Conservation (phyloP, 2,329 filamentous ascomycete species). For the Anthostomella pinea region DNA sequence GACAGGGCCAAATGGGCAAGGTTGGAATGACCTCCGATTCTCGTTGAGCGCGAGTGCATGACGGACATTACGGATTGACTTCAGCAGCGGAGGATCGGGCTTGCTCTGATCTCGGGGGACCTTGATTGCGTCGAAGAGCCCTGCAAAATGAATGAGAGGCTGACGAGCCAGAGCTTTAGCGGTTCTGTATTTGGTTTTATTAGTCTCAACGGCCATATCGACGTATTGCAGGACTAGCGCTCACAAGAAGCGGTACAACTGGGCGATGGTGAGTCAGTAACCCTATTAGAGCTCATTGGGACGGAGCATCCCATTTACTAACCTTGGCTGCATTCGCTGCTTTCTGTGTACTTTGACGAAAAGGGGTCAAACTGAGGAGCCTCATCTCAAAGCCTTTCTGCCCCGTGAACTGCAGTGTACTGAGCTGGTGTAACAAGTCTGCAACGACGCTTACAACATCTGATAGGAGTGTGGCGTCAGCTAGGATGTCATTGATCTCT, state of each 20-base stretch:
- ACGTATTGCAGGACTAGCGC: conserved; percentile 1
- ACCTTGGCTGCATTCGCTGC: conserved; percentile 13
- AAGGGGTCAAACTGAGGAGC: conserved; percentile 12
- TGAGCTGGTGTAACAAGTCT: conserved; percentile 34
- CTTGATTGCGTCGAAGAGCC: conserved; percentile 37
- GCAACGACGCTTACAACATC: conserved; percentile 37
- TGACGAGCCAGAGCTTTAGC: conserved; percentile 17
- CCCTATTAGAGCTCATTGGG: too few relatives aligned
- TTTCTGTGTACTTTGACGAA: conserved; percentile 12
- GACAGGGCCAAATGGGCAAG: conserved; percentile 25
- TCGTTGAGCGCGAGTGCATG: conserved; percentile 40
- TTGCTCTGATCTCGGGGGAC: conserved; percentile 24
- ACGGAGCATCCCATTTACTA: too few relatives aligned
- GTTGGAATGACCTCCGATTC: conserved; percentile 25
- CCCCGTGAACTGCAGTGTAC: conserved; percentile 12
- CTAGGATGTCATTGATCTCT: neutral
- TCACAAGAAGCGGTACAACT: conserved; percentile 19
- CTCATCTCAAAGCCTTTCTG: conserved; percentile 13
- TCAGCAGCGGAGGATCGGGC: conserved; percentile 29
- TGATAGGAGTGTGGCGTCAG: conserved; percentile 8
- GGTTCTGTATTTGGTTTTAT: too few relatives aligned
- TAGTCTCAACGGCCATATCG: too few relatives aligned
- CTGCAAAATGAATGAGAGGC: conserved; percentile 37
- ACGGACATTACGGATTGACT: conserved; percentile 33
- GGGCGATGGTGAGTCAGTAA: too few relatives aligned